phyloP scores from a whole-genome alignment of 805 yeast species.

The Zygosaccharomyces bisporus region DNA sequence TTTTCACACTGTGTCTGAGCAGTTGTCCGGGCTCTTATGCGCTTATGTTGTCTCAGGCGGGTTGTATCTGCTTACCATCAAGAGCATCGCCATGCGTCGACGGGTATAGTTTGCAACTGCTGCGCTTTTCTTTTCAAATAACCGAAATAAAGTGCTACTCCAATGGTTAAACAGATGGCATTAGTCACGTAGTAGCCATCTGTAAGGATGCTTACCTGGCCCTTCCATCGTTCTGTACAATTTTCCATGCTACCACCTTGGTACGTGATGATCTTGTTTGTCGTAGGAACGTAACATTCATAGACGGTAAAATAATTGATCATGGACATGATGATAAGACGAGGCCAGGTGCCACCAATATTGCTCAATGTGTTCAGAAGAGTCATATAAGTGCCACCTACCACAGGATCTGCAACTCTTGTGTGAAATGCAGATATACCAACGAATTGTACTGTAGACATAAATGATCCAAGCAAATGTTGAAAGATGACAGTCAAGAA shows the following conservation, averaged over 20 bases:
- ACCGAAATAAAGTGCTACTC: constrained; percentile 56
- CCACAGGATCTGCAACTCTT: constrained; percentile 87
- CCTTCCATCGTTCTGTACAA: constrained; percentile 40
- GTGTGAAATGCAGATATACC: constrained; percentile 94
- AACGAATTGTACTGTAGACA: constrained; percentile 94
- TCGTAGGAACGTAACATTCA: constrained; percentile 44
- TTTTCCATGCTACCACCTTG: constrained; percentile 17
- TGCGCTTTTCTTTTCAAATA: constrained; percentile 64
- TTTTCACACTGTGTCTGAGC: constrained; percentile 79
- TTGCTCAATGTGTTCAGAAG: constrained; percentile 87
- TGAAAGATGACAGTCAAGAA: constrained; percentile 73
- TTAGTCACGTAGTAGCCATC: constrained; percentile 90
- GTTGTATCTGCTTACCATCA: constrained; percentile 32
- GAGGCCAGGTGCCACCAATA: constrained; percentile 98
- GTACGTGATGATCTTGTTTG: constrained; percentile 9
- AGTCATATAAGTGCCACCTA: constrained; percentile 99
- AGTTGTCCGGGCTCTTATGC: constrained; percentile 62
- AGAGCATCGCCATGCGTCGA: constrained; percentile 63
- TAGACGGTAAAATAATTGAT: constrained; percentile 76
- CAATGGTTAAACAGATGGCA: constrained; percentile 62
- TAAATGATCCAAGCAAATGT: constrained; percentile 82
- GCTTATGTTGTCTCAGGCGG: constrained; percentile 45
- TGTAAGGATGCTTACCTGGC: constrained; percentile 47
- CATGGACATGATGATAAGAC: constrained; percentile 68
- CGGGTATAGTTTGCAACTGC: constrained; percentile 67